A percentile compares a stretch with the other conserved stretches of the same genome.
Conservation (phyloP, 2,329 filamentous ascomycete genomes). For the Epichloe elymi region DNA sequence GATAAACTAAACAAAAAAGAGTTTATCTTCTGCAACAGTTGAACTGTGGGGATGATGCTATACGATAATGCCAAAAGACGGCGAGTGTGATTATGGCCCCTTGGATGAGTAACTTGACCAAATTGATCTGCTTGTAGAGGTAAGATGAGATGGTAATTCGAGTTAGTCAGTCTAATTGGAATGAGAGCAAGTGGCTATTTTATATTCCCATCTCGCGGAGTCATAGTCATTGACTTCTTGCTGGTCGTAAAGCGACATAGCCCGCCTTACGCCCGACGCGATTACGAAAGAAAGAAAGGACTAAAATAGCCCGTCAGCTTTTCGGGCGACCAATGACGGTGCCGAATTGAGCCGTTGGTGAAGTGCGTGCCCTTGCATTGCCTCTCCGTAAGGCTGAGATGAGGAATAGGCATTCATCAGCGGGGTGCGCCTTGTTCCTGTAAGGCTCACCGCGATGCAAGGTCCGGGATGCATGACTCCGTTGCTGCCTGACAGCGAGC, state of each 20-base stretch:
- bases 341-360: background rate
- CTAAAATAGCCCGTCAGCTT: background rate
- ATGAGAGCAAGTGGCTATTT: background rate
- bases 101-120: background rate
- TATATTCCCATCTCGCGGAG: background rate
- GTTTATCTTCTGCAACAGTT: too few relatives aligned
- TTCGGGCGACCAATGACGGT: background rate
- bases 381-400: background rate
- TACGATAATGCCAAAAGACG: background rate
- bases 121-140: background rate
- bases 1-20: background rate
- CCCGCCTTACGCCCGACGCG: background rate
- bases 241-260: background rate
- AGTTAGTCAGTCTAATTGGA: background rate
- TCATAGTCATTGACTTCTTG: background rate
- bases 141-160: background rate
- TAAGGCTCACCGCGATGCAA: background rate
- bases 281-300: background rate
- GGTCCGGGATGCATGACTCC: too few relatives aligned
- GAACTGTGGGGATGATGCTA: background rate
- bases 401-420: background rate
- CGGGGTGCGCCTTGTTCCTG: background rate
- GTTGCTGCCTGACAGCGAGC: too few relatives aligned
- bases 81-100: too few relatives aligned
- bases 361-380: background rate